Evolutionary conservation across 208 protist genomes (phyloP).

Genomic region (Leishmania major): DNA sequence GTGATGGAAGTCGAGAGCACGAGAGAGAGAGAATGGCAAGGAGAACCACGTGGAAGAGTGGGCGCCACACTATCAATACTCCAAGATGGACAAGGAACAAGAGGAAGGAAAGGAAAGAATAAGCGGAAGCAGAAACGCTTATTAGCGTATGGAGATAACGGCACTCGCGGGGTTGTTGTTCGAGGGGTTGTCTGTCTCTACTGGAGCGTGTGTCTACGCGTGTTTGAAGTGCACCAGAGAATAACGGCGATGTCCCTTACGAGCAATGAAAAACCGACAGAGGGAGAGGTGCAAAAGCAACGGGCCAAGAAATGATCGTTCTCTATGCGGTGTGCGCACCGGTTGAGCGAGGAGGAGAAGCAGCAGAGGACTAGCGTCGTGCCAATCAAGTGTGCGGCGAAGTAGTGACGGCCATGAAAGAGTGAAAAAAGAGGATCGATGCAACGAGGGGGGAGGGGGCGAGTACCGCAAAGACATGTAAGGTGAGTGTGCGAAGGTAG

Average conservation of each 20-base stretch:
- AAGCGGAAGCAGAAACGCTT: background rate
- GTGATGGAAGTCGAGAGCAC: background rate
- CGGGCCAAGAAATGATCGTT: background rate
- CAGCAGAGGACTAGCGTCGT: no score
- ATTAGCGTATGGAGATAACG: background rate
- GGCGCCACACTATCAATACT: background rate
- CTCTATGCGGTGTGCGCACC: background rate
- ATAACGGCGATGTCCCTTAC: background rate
- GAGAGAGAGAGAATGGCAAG: no score
- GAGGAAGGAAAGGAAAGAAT: constrained; percentile 6
- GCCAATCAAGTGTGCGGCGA: background rate
- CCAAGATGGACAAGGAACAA: background rate
- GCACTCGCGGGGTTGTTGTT: background rate
- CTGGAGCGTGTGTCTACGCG: background rate
- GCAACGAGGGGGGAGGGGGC: background rate
- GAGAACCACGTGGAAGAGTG: background rate
- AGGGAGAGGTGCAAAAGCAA: background rate
- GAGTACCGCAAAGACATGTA: background rate
- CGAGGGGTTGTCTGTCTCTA: background rate
- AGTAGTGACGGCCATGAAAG: background rate
- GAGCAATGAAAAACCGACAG: background rate
- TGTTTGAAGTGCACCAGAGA: background rate
- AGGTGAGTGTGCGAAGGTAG: background rate
- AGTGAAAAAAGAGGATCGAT: background rate
- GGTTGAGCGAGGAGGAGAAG: background rate